These are phyloP conservation scores for Metschnikowia chrysomelidarum DNA, from an alignment of 805 yeast species.

Conservation along the genomic window DNA sequence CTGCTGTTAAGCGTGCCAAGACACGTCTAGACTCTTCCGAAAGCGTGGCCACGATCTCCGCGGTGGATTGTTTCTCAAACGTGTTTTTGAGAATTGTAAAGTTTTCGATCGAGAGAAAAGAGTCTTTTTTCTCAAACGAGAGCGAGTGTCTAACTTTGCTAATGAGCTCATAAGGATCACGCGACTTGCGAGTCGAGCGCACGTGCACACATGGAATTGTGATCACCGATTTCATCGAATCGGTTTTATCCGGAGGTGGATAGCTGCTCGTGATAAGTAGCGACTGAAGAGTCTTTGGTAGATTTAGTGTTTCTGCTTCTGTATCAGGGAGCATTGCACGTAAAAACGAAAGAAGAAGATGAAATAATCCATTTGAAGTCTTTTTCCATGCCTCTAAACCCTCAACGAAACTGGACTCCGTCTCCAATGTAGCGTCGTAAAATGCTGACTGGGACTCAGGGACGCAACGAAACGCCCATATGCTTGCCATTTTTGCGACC, in stretches of 20 bases:
- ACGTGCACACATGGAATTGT: constrained; percentile 64
- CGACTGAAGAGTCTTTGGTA: constrained; percentile 67
- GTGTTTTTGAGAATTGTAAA: constrained; percentile 70
- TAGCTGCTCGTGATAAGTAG: constrained; percentile 64
- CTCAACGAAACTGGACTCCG: constrained; percentile 50
- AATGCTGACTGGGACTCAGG: constrained; percentile 26
- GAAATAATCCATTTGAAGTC: constrained; percentile 84
- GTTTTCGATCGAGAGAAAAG: constrained; percentile 74
- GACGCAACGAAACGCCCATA: constrained; percentile 71
- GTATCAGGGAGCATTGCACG: constrained; percentile 74
- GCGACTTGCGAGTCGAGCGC: constrained; percentile 48
- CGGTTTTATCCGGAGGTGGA: constrained; percentile 47
- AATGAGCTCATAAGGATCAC: constrained; percentile 57
- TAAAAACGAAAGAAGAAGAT: constrained; percentile 70
- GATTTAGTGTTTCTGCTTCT: constrained; percentile 52
- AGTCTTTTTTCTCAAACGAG: constrained; percentile 65
- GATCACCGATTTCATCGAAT: constrained; percentile 37
- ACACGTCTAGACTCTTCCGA: constrained; percentile 72
- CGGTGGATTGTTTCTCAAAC: constrained; percentile 55
- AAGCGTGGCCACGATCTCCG: constrained; percentile 58
- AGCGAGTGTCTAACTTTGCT: constrained; percentile 49
- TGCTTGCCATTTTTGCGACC: constrained; percentile 74
- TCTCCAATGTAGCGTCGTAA: constrained; percentile 34
- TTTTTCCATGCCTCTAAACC: constrained; percentile 78
- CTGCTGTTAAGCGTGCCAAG: constrained; percentile 37